A percentile compares a stretch with the other conserved stretches of the same genome.
Evolutionary conservation across 768 basidiomycete genomes (phyloP).

Genomic region (Russula emetica): DNA sequence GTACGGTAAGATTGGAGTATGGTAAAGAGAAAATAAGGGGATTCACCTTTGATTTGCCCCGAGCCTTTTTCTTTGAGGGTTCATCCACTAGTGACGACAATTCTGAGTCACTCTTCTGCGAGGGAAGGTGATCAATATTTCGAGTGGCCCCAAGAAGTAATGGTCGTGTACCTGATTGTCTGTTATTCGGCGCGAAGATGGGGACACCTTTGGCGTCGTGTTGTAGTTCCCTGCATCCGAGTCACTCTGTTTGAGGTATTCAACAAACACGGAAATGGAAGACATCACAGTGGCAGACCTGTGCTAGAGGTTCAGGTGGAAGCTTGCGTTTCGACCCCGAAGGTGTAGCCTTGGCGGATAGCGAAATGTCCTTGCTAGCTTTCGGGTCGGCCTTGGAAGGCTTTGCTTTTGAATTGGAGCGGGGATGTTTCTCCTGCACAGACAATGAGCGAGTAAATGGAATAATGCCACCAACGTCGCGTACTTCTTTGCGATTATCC

Average conservation of each 20-base stretch:
- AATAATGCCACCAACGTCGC: background rate
- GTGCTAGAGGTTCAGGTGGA: background rate
- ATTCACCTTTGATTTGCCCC: slow-evolving; percentile 39
- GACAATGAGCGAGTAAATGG: background rate
- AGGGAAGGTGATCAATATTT: background rate
- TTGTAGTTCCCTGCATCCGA: background rate
- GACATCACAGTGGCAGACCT: slow-evolving; percentile 1
- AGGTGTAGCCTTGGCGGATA: background rate
- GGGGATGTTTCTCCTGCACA: slow-evolving; percentile 4
- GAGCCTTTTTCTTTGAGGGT: slow-evolving; percentile 42
- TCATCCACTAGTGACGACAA: slow-evolving; percentile 59
- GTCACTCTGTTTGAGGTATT: slow-evolving; percentile 6
- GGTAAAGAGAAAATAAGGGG: background rate
- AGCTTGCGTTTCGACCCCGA: slow-evolving; percentile 15
- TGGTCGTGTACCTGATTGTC: background rate
- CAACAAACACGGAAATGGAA: background rate
- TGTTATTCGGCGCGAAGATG: background rate
- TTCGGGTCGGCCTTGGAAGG: background rate
- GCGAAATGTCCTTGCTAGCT: background rate
- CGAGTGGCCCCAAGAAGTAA: background rate
- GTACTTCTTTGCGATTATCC: slow-evolving; percentile 8
- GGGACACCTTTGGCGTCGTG: slow-evolving; percentile 1
- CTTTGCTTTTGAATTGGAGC: slow-evolving; percentile 9
- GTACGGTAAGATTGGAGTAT: background rate
- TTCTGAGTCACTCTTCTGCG: slow-evolving; percentile 52